phyloP scores from a whole-genome alignment of 1,284 basidiomycete genomes.

The Ceratobasidium sp. region DNA sequence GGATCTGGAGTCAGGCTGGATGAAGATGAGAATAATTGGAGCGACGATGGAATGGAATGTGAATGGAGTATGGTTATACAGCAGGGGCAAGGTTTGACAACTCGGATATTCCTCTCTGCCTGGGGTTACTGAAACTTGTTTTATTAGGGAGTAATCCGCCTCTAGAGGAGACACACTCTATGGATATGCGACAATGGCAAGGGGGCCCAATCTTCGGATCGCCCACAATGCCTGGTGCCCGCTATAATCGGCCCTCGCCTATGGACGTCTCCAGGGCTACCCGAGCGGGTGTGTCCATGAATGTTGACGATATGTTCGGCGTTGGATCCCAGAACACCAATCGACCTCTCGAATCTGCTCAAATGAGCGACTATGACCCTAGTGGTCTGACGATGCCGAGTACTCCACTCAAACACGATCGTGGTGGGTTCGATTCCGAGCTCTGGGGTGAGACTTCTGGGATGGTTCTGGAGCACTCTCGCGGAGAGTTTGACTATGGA shows the following conservation, averaged over 20 bases:
- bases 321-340: neutral
- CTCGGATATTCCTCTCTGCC: neutral
- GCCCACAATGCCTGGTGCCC: neutral
- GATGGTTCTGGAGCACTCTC: neutral
- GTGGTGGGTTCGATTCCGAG: neutral
- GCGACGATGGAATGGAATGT: neutral
- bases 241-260: too few relatives aligned
- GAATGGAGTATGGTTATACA: neutral
- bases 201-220: neutral
- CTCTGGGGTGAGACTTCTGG: neutral
- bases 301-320: conserved; percentile 2
- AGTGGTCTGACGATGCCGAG: neutral
- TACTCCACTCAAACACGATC: neutral
- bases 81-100: neutral
- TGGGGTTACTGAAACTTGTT: neutral
- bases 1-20: neutral
- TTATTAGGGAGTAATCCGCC: neutral
- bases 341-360: neutral
- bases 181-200: neutral
- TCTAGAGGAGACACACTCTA: too few relatives aligned
- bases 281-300: neutral
- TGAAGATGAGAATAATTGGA: neutral
- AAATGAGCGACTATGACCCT: neutral
- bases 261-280: neutral
- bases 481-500: neutral